Base-by-base conservation (phyloP, 208 protist genomes). In the Crithidia bombi region DNA sequence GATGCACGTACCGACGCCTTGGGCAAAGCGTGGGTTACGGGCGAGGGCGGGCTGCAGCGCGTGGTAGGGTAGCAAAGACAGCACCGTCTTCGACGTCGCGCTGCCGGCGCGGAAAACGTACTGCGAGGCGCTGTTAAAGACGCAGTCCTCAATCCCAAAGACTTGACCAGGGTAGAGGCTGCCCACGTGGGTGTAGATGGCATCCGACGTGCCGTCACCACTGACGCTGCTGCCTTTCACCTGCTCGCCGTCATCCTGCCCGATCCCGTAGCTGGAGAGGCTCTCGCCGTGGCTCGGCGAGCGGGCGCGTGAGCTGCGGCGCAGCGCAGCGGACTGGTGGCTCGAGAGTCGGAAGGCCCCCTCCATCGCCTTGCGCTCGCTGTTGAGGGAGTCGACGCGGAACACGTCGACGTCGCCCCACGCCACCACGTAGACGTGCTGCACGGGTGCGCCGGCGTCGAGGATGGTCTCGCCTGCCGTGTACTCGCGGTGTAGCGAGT, bases 321-420 rank as follows among this genome's bases (percentile, higher is more conserved):
- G 25, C 57, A 46, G 32, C 32, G 70, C 41, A 30, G 39, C 51
- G 28, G 26, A 66, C 57, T 76, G 35, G 70, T 73, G 57, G n/a
- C 65, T 59, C 12, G 67, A 46, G 26, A 69, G 66, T 19, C 72
- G 74, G 38, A 79, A 79, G 23, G 69, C 68, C 1, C 61, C 62
- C 49, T 82, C 82, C 46, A 81, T 52, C 32, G 61, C 75, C 43
- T 61, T 67, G 12, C 41, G 56, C 41, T 79, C 67, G n/a, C 50
- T 59, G 75, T 65, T 68, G 35, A 78, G 12, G 10, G 64, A 76
- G 51, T 71, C 71, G 23, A 75, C 28, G 47, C 65, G 67, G 51
- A 93, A 95, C 41, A 89, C 90, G 15, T 95, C 83, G 30, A 95
- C 87, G 36, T 76, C 67, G 44, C 90, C 90, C 80, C 84, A 90